Evolutionary conservation across 345 rosid species (phyloP).

Genomic region (Cardamine occulta): DNA sequence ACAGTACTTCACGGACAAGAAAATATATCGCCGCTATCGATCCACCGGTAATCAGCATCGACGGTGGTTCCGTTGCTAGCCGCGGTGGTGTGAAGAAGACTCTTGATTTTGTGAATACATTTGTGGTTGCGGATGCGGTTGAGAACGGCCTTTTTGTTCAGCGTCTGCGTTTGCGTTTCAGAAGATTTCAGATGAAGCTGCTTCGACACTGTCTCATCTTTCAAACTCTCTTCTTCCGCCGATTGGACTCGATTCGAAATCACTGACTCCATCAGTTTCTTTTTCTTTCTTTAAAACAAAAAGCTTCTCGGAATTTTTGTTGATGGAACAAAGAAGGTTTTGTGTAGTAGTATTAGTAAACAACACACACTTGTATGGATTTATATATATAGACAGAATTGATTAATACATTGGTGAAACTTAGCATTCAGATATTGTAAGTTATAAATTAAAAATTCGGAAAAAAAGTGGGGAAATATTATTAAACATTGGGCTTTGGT

Average conservation of each 20-base stretch:
- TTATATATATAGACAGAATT: constrained; percentile 16
- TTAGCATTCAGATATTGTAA: constrained; percentile 27
- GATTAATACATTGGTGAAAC: constrained; percentile 29
- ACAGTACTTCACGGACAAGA: constrained; percentile 42
- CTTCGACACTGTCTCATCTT: constrained; percentile 39
- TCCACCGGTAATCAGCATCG: constrained; percentile 40
- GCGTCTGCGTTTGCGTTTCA: constrained; percentile 39
- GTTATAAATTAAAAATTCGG: background rate
- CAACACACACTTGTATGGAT: background rate
- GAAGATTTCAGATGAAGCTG: constrained; percentile 42
- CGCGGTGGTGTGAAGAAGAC: constrained; percentile 32
- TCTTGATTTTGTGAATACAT: constrained; percentile 46
- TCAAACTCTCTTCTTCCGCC: constrained; percentile 33
- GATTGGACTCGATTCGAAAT: background rate
- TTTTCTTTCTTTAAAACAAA: background rate
- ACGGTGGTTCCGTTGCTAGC: constrained; percentile 31
- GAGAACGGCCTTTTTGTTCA: constrained; percentile 43
- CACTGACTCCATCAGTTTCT: constrained; percentile 30
- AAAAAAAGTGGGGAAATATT: background rate
- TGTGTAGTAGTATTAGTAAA: background rate
- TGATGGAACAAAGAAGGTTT: constrained; percentile 11
- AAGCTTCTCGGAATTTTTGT: background rate
- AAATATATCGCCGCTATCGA: constrained; percentile 42
- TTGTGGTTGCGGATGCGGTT: constrained; percentile 45
- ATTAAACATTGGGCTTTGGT: constrained; percentile 31